Percentiles rank a stretch among this genome's conserved stretches.
These are phyloP conservation scores for Aureobasidium sp. DNA, from an alignment of 2,329 filamentous ascomycete species.

Conservation along the genomic window DNA sequence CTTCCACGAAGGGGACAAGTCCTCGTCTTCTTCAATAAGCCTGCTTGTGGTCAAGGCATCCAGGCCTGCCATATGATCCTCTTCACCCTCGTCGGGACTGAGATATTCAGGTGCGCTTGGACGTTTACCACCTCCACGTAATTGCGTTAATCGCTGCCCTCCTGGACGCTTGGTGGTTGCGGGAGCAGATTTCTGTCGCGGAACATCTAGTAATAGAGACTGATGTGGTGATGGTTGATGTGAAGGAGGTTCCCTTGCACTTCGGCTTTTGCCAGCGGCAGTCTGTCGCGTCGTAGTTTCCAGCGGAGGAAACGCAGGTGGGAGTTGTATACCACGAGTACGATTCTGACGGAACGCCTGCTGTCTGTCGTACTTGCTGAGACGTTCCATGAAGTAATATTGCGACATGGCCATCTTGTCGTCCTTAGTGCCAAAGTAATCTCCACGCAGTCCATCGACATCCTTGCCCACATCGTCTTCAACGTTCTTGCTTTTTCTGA, in stretches of 20 bases:
- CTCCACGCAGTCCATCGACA: conserved; percentile 58
- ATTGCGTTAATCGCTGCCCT: not conserved
- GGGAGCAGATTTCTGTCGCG: not conserved
- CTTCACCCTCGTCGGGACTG: conserved; percentile 4
- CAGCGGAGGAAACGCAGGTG: conserved; percentile 15
- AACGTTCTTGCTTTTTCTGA: conserved; percentile 66
- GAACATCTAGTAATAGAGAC: conserved; percentile 13
- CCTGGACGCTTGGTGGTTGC: not conserved
- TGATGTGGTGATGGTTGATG: conserved; percentile 7
- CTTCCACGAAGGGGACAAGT: conserved; percentile 14
- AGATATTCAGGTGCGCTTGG: not conserved
- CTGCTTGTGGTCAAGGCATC: conserved; percentile 14
- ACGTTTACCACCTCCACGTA: not conserved
- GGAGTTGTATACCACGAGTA: conserved; percentile 13
- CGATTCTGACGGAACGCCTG: conserved; percentile 12
- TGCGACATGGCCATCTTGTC: conserved; percentile 98
- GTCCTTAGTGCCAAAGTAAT: conserved; percentile 92
- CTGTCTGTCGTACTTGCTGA: conserved; percentile 13
- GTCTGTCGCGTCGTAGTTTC: conserved; percentile 9
- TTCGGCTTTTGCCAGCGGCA: not conserved
- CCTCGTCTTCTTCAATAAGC: conserved; percentile 15
- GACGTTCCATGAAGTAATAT: conserved; percentile 73
- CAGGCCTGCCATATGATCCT: not conserved
- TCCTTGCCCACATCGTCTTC: conserved; percentile 28
- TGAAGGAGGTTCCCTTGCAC: not conserved